Percentiles rank a stretch among this genome's conserved stretches.
phyloP scores from a whole-genome alignment of 208 protist species.

The Crithidia thermophila region DNA sequence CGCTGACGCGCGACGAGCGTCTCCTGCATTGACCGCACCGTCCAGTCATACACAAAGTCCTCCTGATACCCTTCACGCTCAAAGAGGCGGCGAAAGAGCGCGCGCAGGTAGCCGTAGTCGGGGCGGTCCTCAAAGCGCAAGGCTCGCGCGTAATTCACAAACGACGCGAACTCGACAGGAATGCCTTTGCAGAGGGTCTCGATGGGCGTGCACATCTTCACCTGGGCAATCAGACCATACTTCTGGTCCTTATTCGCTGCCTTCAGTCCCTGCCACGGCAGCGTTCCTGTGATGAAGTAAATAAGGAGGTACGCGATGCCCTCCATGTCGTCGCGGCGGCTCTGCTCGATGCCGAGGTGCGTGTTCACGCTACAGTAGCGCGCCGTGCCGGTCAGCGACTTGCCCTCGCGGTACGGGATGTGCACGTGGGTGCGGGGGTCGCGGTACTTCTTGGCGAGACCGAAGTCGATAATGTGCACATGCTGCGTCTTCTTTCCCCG shows the following conservation, averaged over 20 bases:
- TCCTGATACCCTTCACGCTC: constrained; percentile 96
- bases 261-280: constrained; percentile 99
- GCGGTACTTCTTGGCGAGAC: constrained; percentile 99
- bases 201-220: constrained; percentile 96
- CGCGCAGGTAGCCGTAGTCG: constrained; percentile 98
- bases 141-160: constrained; percentile 97
- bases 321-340: constrained; percentile 98
- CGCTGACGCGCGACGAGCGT: constrained; percentile 6
- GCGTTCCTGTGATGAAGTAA: constrained; percentile 98
- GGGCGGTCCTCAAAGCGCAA: constrained; percentile 99
- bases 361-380: constrained; percentile 99
- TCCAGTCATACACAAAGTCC: constrained; percentile 99
- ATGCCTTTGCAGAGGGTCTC: constrained; percentile 96
- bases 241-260: constrained; percentile 98
- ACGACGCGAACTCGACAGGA: constrained; percentile 97
- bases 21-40: constrained; percentile 26
- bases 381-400: constrained; percentile 99
- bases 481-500: constrained; percentile 88
- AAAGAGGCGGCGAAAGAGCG: constrained; percentile 99
- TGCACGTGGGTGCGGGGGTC: constrained; percentile 98
- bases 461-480: constrained; percentile 99
- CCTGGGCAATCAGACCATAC: constrained; percentile 98
- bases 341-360: constrained; percentile 98
- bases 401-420: constrained; percentile 99
- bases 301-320: constrained; percentile 99